phyloP scores from a whole-genome alignment of 768 basidiomycete genomes.

The Leucocoprinus leucothites region DNA sequence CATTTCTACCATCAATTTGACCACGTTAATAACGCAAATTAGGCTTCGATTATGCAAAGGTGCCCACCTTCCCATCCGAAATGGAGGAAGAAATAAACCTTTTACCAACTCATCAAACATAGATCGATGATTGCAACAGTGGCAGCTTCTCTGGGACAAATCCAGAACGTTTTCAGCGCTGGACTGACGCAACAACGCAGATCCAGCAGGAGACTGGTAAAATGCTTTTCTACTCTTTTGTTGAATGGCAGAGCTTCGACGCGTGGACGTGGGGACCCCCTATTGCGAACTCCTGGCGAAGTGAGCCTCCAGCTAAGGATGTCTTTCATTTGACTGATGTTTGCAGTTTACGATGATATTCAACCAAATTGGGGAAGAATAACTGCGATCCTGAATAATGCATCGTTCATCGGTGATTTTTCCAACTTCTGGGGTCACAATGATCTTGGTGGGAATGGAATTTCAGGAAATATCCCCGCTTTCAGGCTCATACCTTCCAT shows the following conservation, averaged over 20 bases:
- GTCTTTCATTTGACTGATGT: not conserved
- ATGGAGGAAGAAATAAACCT: not conserved
- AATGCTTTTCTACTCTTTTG: constrained; percentile 23
- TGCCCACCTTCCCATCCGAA: not conserved
- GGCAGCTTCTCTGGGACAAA: constrained; percentile 20
- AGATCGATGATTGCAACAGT: constrained; percentile 21
- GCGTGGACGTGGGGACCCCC: constrained; percentile 23
- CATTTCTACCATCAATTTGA: not conserved
- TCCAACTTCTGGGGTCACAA: constrained; percentile 46
- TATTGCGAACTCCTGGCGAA: constrained; percentile 23
- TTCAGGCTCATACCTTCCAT: no score
- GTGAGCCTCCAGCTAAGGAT: constrained; percentile 13
- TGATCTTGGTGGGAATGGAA: constrained; percentile 38
- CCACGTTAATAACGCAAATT: not conserved
- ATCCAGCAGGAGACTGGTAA: constrained; percentile 22
- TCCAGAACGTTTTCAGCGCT: constrained; percentile 21
- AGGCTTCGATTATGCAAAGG: constrained; percentile 26
- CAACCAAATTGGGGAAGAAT: constrained; percentile 22
- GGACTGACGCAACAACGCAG: constrained; percentile 23
- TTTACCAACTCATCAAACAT: not conserved
- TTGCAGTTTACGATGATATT: constrained; percentile 22
- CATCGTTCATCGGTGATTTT: constrained; percentile 23
- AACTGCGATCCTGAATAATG: constrained; percentile 22
- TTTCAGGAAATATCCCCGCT: not conserved
- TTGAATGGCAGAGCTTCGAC: constrained; percentile 26